Evolutionary conservation across 176 grass and related monocot genomes (phyloP).

Genomic region (bread wheat (Triticum aestivum)): IWGSC_CS_RefSeq_v2.1 NC_057804.1:102924099-102924598

Average conservation of each 20-base stretch:
- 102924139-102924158: neutral
- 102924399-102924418: neutral
- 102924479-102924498: neutral
- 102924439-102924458: neutral
- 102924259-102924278: neutral
- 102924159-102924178: neutral
- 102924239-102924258: neutral
- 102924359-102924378: slow-evolving; percentile 28
- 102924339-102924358: neutral
- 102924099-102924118: slow-evolving; percentile 31
- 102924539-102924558: neutral
- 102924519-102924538: neutral
- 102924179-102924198: neutral
- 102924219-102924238: slow-evolving; percentile 12
- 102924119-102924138: slow-evolving; percentile 6
- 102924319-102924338: neutral
- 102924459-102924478: neutral
- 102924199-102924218: slow-evolving; percentile 22
- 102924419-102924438: slow-evolving; percentile 1
- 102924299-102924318: slow-evolving; percentile 10
- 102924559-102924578: slow-evolving; percentile 9
- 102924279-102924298: slow-evolving; percentile 10
- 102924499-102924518: neutral
- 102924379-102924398: slow-evolving; percentile 14
- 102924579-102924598: slow-evolving; percentile 14